These are phyloP conservation scores for Ogataea trehalophila DNA, from an alignment of 805 yeast species.

Conservation along the genomic window DNA sequence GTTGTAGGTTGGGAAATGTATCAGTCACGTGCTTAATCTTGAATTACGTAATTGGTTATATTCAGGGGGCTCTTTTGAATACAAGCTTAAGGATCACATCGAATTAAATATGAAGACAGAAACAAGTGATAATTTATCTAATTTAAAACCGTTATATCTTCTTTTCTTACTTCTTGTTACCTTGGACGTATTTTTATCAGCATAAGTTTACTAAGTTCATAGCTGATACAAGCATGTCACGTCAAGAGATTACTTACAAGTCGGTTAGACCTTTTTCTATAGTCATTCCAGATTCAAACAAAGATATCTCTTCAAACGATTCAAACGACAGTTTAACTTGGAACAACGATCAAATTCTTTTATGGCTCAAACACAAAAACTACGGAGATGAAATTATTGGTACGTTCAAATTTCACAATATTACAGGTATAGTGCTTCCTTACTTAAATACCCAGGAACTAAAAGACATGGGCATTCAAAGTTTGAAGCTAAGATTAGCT, in stretches of 20 bases:
- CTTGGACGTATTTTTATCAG: no score
- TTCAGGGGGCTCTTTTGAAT: no score
- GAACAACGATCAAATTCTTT: conserved; percentile 28
- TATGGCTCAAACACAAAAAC: conserved; percentile 25
- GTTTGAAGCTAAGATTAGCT: conserved; percentile 50
- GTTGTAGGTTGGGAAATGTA: no score
- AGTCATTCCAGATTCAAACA: conserved; percentile 12
- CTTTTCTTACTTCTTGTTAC: no score
- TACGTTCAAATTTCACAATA: conserved; percentile 50
- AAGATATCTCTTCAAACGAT: conserved; percentile 13
- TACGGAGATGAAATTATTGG: conserved; percentile 23
- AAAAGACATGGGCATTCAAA: conserved; percentile 60
- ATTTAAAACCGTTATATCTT: no score
- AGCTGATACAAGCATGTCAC: conserved; percentile 1
- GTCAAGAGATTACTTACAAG: conserved; percentile 1
- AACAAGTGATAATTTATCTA: no score
- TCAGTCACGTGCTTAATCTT: no score
- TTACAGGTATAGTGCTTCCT: conserved; percentile 70
- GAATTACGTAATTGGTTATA: no score
- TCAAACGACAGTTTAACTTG: conserved; percentile 23
- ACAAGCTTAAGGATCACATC: no score
- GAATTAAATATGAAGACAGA: no score
- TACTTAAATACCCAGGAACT: conserved; percentile 67
- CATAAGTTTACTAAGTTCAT: no score
- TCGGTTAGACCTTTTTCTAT: conserved; percentile 15